Evolutionary conservation across 2,329 filamentous ascomycete species (phyloP).

Genomic region (Nemania sp.): DNA sequence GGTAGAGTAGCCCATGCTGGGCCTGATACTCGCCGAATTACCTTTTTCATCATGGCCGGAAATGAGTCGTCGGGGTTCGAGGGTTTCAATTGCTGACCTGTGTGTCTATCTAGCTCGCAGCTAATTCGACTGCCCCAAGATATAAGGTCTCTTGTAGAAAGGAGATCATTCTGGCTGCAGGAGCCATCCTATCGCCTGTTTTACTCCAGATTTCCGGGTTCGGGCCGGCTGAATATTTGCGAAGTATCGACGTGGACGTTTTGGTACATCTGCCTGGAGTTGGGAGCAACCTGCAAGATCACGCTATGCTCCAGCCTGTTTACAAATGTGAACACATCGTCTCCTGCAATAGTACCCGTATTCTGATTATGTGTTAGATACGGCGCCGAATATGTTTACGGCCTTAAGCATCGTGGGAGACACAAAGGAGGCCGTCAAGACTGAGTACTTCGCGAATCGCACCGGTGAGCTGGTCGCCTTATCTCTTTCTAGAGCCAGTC

Average conservation of each 20-base stretch:
- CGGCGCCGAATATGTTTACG: slow-evolving; percentile 34
- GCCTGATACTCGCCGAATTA: neutral
- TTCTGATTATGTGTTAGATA: slow-evolving; percentile 24
- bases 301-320: slow-evolving; percentile 38
- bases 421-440: slow-evolving; percentile 27
- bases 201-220: slow-evolving; percentile 43
- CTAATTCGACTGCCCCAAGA: slow-evolving; percentile 27
- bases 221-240: slow-evolving; percentile 38
- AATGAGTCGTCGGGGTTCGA: too few relatives aligned
- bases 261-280: slow-evolving; percentile 42
- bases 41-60: too few relatives aligned
- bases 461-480: slow-evolving; percentile 28
- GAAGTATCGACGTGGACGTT: slow-evolving; percentile 36
- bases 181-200: slow-evolving; percentile 40
- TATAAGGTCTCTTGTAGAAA: slow-evolving; percentile 36
- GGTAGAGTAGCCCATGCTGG: slow-evolving; percentile 35
- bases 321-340: slow-evolving; percentile 31
- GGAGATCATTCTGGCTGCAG: slow-evolving; percentile 41
- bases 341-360: neutral
- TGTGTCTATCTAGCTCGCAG: slow-evolving; percentile 36
- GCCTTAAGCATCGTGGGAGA: slow-evolving; percentile 35
- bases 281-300: slow-evolving; percentile 42
- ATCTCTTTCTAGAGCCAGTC: neutral
- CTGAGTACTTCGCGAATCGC: slow-evolving; percentile 35
- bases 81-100: slow-evolving; percentile 1